phyloP scores from a whole-genome alignment of 306 rosid species.

The Begonia masoniana region DNA sequence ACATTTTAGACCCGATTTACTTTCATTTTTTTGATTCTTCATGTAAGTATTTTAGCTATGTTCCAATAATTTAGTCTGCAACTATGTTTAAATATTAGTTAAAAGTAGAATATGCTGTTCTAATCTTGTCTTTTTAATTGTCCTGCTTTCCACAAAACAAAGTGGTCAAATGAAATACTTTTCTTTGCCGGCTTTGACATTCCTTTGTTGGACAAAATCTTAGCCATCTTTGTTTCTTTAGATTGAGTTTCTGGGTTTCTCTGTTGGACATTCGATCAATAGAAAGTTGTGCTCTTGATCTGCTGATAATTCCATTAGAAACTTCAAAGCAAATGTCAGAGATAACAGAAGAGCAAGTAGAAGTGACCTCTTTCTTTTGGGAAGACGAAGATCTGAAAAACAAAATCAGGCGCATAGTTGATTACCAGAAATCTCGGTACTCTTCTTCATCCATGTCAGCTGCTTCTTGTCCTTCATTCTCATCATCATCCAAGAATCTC shows the following conservation, averaged over 20 bases:
- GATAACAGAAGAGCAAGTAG: constrained; percentile 42
- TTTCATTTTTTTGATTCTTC: too few relatives aligned
- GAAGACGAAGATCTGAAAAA: constrained; percentile 40
- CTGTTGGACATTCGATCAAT: constrained; percentile 13
- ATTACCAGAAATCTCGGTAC: constrained; percentile 43
- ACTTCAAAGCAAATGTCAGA: constrained; percentile 13
- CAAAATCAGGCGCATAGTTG: constrained; percentile 41
- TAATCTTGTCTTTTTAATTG: background rate
- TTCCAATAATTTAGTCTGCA: too few relatives aligned
- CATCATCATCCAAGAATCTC: constrained; percentile 27
- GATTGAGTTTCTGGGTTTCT: constrained; percentile 5
- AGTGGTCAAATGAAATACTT: constrained; percentile 5
- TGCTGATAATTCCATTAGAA: background rate
- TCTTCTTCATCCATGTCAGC: constrained; percentile 6
- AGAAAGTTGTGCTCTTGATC: constrained; percentile 2
- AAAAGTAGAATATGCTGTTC: too few relatives aligned
- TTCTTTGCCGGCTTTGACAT: constrained; percentile 38
- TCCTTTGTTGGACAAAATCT: background rate
- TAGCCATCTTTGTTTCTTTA: constrained; percentile 19
- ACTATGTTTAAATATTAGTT: too few relatives aligned
- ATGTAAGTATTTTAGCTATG: too few relatives aligned
- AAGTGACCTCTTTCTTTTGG: constrained; percentile 25
- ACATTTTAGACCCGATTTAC: too few relatives aligned
- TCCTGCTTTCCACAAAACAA: constrained; percentile 6
- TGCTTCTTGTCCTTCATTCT: constrained; percentile 9